Conservation (phyloP, 2,329 filamentous ascomycete species). For the Fusarium gaditjirri region DNA sequence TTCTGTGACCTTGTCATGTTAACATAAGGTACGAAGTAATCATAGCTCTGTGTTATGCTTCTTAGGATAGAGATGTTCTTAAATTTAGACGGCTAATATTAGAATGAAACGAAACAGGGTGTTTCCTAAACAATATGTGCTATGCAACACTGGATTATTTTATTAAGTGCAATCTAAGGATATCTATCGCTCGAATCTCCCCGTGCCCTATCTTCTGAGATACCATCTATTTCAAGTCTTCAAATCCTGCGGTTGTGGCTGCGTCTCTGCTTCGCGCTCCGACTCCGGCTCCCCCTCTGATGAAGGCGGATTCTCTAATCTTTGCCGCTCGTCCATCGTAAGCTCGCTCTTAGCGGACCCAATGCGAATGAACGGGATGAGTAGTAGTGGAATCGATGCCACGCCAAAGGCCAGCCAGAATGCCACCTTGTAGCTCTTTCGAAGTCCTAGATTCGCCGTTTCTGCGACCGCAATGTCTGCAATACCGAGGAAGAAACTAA, state of each 20-base stretch:
- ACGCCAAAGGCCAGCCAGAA: slow-evolving; percentile 44
- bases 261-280: slow-evolving; percentile 9
- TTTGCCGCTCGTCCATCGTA: slow-evolving; percentile 41
- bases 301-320: slow-evolving; percentile 28
- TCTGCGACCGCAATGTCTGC: slow-evolving; percentile 65
- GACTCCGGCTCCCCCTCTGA: slow-evolving; percentile 12
- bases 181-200: slow-evolving; percentile 1
- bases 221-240: slow-evolving; percentile 18
- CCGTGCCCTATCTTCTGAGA: slow-evolving; percentile 1
- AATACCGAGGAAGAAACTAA: slow-evolving; percentile 71
- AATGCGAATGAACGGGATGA: slow-evolving; percentile 39
- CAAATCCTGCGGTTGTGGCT: slow-evolving; percentile 6
- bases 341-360: slow-evolving; percentile 44
- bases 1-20: too few species aligned
- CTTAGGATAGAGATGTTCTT: too few species aligned
- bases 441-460: slow-evolving; percentile 52
- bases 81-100: not conserved
- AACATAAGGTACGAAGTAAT: too few species aligned
- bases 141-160: slow-evolving; percentile 1
- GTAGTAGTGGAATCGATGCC: slow-evolving; percentile 31
- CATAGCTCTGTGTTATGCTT: too few species aligned
- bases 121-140: not conserved
- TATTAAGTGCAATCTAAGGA: not conserved
- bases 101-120: not conserved
- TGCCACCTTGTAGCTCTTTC: slow-evolving; percentile 43